These are phyloP conservation scores for Coelastrella sp. DNA, from an alignment of 139 green algal genomes.

Conservation along the genomic window DNA sequence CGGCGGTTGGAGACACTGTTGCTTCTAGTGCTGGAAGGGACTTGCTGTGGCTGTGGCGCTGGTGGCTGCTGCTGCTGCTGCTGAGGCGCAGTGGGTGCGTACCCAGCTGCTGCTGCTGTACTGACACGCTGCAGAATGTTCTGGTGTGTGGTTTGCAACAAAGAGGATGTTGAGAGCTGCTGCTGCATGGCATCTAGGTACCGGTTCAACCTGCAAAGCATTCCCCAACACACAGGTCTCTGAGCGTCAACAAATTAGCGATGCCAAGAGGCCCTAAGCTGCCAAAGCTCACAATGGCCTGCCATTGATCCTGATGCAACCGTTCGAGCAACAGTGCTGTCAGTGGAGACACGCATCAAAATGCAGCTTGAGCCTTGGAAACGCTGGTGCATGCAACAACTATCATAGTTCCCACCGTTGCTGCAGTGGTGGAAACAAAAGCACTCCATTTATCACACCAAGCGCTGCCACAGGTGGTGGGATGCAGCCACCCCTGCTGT, in stretches of 20 bases:
- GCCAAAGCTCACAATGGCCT: too few relatives aligned
- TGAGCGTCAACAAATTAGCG: not conserved
- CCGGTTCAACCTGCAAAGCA: constrained; percentile 19
- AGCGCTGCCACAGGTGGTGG: not conserved
- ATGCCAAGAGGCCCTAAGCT: not conserved
- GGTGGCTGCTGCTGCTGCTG: constrained; percentile 25
- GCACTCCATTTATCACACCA: not conserved
- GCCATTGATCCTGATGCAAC: too few relatives aligned
- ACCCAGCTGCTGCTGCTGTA: not conserved
- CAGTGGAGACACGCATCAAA: too few relatives aligned
- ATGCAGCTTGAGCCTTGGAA: not conserved
- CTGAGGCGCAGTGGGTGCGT: not conserved
- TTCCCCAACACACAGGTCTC: not conserved
- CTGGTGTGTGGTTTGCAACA: constrained; percentile 13
- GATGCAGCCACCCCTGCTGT: not conserved
- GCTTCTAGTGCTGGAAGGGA: too few relatives aligned
- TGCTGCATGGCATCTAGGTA: not conserved
- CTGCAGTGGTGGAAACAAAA: not conserved
- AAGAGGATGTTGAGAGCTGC: constrained; percentile 2
- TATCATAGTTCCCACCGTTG: not conserved
- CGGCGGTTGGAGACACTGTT: too few relatives aligned
- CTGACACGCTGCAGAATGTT: not conserved
- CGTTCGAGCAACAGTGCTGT: too few relatives aligned
- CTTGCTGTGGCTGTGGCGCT: not conserved
- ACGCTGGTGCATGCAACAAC: not conserved